Evolutionary conservation across 1,284 basidiomycete genomes (phyloP), one percentile per base, ranked within the genome.

Genomic region (Chalciporus sp.): DNA sequence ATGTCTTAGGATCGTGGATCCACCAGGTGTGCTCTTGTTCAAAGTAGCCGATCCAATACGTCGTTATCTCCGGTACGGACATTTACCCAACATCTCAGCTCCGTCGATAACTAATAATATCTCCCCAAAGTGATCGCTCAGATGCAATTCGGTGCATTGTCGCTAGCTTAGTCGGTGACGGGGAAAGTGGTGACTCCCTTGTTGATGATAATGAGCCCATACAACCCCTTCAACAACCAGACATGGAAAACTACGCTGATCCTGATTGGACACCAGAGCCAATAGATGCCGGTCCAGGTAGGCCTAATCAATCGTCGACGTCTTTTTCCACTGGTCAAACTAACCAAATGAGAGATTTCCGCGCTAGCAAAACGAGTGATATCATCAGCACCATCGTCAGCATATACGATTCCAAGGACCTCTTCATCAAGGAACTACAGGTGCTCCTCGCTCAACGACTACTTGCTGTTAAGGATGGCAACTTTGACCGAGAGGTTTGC

Each of bases 141-240:
- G 94, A 97, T 68, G 96, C 95, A 0, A 95, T 97, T 58, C 84
- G 90, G 3, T 92, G 89, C 66, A 95, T 98, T 48, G 94, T 97
- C n/a, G 83, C 90, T 0, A 90, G 90, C 50, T 81, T 98, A 19
- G 91, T 97, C 12, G 92, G 94, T 3, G 91, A 93, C 52, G 87
- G 86, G 43, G 90, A 94, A 61, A 84, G 82, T 41, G 90, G 91
- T 0, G 91, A 95, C 63, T 84, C 86, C 0, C 72, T 91, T 5
- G 79, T 90, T 0, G 89, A 92, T 61, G 90, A 93, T 57, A 89
- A 83, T 56, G 90, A 92, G 56, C 86, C 87, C 1, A 84, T 88
- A 41, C 82, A 85, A 53, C 84, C 91, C 5, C 71, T 92, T 42
- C 85, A 91, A 62, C 82, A 85, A 53, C 73, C 77, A 9, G 85